Evolutionary conservation across 208 protist species (phyloP).

Genomic region (Phytomonas francai): DNA sequence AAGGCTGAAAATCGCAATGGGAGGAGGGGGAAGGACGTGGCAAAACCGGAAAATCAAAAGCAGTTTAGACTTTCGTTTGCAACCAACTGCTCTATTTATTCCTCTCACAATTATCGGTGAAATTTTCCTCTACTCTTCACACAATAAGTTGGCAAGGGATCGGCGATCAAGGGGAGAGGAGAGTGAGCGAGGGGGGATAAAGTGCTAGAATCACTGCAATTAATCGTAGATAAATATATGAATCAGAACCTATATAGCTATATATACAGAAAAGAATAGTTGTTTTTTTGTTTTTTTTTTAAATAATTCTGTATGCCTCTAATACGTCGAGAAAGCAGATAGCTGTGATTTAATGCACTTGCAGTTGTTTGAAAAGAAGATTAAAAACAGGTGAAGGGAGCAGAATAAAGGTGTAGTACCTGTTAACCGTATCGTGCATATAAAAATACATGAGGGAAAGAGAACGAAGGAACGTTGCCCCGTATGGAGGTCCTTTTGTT

Average conservation of each 20-base stretch:
- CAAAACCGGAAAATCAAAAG: background rate
- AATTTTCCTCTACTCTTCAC: background rate
- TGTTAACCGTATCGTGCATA: background rate
- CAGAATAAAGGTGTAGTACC: background rate
- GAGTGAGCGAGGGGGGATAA: background rate
- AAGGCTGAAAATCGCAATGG: background rate
- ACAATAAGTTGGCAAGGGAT: background rate
- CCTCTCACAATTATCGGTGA: background rate
- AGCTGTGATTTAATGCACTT: background rate
- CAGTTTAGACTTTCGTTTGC: background rate
- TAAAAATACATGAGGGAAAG: background rate
- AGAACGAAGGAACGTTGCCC: background rate
- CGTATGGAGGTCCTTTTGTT: background rate
- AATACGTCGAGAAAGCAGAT: background rate
- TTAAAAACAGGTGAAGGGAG: background rate
- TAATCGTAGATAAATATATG: conserved; percentile 6
- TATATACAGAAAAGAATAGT: background rate
- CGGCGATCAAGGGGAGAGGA: background rate
- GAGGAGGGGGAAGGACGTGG: background rate
- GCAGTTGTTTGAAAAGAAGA: background rate
- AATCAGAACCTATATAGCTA: background rate
- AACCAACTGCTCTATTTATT: background rate
- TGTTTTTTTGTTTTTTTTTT: conserved; percentile 1
- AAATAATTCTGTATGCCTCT: background rate
- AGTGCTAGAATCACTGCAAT: background rate